A percentile compares a stretch with the other conserved stretches of the same genome.
Conservation (phyloP, 176 grass and related monocot genomes). For the Bothriochloa decipiens region DNA sequence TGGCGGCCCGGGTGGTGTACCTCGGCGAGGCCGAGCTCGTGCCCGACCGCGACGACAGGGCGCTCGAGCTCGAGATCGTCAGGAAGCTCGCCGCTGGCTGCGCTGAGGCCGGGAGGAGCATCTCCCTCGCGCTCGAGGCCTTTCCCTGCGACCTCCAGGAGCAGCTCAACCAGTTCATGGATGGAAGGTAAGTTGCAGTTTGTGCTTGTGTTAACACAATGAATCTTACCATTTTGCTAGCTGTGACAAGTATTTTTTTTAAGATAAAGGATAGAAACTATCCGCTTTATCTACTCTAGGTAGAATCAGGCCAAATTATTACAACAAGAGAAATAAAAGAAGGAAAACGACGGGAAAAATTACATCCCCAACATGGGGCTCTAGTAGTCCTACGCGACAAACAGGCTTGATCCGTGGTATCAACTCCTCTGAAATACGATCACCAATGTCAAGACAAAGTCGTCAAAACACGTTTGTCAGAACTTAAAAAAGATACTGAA, state of each 20-base stretch:
- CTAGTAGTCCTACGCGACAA: too few species aligned
- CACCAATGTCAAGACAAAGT: too few species aligned
- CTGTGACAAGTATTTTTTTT: background rate
- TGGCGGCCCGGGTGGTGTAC: conserved; percentile 89
- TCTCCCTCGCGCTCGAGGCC: conserved; percentile 75
- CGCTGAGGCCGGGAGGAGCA: conserved; percentile 51
- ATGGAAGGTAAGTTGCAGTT: conserved; percentile 62
- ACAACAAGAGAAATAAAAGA: too few species aligned
- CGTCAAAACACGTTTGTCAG: too few species aligned
- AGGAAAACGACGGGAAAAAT: too few species aligned
- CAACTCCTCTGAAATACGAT: too few species aligned
- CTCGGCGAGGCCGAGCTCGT: conserved; percentile 94
- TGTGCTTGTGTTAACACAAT: background rate
- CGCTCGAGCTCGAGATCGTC: conserved; percentile 83
- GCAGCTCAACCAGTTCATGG: conserved; percentile 78
- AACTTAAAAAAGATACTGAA: too few species aligned
- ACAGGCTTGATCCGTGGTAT: too few species aligned
- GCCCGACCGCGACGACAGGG: conserved; percentile 79
- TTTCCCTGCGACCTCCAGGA: conserved; percentile 86
- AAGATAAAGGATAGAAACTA: too few species aligned
- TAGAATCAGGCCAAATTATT: too few species aligned
- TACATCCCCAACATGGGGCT: too few species aligned
- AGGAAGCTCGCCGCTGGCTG: conserved; percentile 63
- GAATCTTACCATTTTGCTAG: background rate
- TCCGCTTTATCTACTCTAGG: too few species aligned